Evolutionary conservation across 106 monocot species (phyloP), one percentile per base, ranked within the genome.

Genomic region (Gastrodia elata): DNA sequence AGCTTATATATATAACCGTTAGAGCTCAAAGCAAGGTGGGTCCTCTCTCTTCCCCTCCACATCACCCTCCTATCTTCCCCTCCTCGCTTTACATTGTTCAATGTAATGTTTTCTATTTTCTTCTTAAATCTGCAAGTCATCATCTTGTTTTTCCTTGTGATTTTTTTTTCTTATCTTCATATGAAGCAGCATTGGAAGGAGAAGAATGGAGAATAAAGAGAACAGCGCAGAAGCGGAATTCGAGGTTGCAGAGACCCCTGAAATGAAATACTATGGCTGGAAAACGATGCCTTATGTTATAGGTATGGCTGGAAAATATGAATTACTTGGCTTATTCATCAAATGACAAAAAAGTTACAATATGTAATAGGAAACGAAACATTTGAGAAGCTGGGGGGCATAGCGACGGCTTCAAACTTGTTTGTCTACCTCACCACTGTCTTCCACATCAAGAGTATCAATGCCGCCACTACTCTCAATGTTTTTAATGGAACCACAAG

Each of bases 301-400:
- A 67, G 67, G 67, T 67, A 35, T 18, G 36, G n/a, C n/a, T n/a
- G n/a, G n/a, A n/a, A n/a, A n/a, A n/a, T n/a, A n/a, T n/a, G n/a
- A n/a, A n/a, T n/a, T n/a, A n/a, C n/a, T n/a, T n/a, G n/a, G n/a
- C n/a, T n/a, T n/a, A n/a, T n/a, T n/a, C n/a, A n/a, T n/a, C n/a
- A 22, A 52, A n/a, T 52, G n/a, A 5, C 6, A 52, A n/a, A 22
- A 52, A 52, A 52, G 8, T 61, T 8, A 61, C 7, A 30, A 32
- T 10, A 61, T 73, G 36, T 8, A 38, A 39, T 76, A 89, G 86
- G 83, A 14, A 91, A 85, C 30, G 87, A 91, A 71, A 77, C 91
- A 27, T 85, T 87, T 48, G 84, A 91, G 84, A 91, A 85, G 75
- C 77, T 90, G 20, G 90, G 82, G 8, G 83, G 82, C 8, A 74